Conservation (phyloP, 164 flowering plant genomes). For the Liriodendron chinense region DNA sequence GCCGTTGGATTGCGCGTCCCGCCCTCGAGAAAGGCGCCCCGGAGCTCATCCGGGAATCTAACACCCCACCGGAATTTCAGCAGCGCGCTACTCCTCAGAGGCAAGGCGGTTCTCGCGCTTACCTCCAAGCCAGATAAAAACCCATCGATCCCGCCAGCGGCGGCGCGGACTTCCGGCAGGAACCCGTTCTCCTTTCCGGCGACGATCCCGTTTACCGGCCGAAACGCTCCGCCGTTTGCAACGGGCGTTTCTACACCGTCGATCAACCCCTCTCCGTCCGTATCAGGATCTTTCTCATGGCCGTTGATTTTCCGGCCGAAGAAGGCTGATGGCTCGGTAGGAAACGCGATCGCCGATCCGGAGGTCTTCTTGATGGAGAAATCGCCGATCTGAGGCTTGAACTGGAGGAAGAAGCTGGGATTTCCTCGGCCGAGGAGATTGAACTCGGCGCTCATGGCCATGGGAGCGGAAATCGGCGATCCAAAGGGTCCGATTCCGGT, state of each 20-base stretch:
- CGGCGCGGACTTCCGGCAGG: background rate
- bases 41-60: constrained; percentile 43
- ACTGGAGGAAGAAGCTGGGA: constrained; percentile 63
- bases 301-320: constrained; percentile 28
- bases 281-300: constrained; percentile 21
- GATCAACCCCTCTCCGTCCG: constrained; percentile 16
- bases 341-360: constrained; percentile 7
- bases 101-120: constrained; percentile 52
- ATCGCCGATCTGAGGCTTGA: constrained; percentile 66
- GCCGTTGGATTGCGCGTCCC: constrained; percentile 24
- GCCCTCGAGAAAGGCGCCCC: constrained; percentile 2
- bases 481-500: constrained; percentile 70
- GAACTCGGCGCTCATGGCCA: constrained; percentile 73
- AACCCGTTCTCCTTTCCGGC: constrained; percentile 6
- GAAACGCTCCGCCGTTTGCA: constrained; percentile 5
- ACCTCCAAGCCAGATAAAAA: constrained; percentile 45
- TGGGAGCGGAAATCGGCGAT: constrained; percentile 54
- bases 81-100: constrained; percentile 40
- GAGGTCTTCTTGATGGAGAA: constrained; percentile 48
- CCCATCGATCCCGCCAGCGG: constrained; percentile 6
- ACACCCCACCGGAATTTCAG: constrained; percentile 62
- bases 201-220: constrained; percentile 9
- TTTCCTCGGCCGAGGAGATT: constrained; percentile 41
- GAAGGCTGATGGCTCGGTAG: background rate
- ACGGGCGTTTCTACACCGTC: constrained; percentile 11